Evolutionary conservation across 345 rosid genomes (phyloP), one percentile per base, ranked within the genome.

Genomic region (Eucalyptus melliodora): DNA sequence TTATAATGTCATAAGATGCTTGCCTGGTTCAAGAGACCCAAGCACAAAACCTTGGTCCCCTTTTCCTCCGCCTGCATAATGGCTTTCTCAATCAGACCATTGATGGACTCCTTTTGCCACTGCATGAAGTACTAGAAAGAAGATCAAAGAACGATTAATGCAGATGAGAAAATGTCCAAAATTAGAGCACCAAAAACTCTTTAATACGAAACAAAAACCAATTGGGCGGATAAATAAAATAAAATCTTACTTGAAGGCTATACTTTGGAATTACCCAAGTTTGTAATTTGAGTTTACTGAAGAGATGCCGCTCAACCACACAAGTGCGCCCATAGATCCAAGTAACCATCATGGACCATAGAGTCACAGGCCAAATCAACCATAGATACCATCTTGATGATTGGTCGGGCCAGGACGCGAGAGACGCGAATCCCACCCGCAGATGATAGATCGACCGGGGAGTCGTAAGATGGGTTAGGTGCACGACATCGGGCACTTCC

Each of bases 401-500:
- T 16, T 89, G 49, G 65, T 88, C 89, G 19, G 97, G 98, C 31
- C 62, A 86, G 5, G 98, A 93, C 27, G 97, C 97, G 56, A 95
- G 89, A 65, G 89, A 91, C 13, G 96, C 94, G 85, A 96, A 92
- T 47, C 97, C 97, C 10, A 96, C 89, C 6, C 92, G 94, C 15
- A 93, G 89, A 89, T 95, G 97, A 86, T 95, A 95, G 69, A 96
- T 91, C 50, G 96, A 94, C 30, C 93, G 91, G 1, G 93, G 95
- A 2, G 94, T 94, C 11, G 96, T 94, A 8, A 96, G 86, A 89
- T 96, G 97, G 40, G 96, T 94, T 8, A 96, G 89, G 47, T 96
- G 94, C 59, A 96, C 95, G 15, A 96, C 96, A 85, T 96, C 93
- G 13, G 96, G 94, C 24, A 42, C 81, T 53, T 96, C 97, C 47